phyloP scores from a whole-genome alignment of 2,329 filamentous ascomycete species.

The Pyrenophora graminea region DNA sequence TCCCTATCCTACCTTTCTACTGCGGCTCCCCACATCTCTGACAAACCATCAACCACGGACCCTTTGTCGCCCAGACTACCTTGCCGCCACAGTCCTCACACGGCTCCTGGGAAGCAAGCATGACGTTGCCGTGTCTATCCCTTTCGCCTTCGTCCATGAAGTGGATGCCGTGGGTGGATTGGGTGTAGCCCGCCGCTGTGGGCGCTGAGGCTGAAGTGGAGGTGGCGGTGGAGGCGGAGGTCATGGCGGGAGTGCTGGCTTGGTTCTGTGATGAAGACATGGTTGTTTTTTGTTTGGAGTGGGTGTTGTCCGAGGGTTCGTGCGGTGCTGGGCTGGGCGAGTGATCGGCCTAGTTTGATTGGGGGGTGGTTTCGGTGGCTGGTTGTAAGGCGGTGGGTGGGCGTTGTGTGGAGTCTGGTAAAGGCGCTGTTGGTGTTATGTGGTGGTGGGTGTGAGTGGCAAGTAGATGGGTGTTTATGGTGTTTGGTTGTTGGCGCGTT shows the following conservation, averaged over 20 bases:
- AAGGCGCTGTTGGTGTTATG: no score
- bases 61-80: constrained; percentile 5
- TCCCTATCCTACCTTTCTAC: background rate
- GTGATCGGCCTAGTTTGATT: no score
- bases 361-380: no score
- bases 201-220: background rate
- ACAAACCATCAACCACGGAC: constrained; percentile 5
- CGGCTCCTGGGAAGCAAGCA: background rate
- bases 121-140: constrained; percentile 1
- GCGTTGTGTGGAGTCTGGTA: no score
- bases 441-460: no score
- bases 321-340: no score
- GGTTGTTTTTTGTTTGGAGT: no score
- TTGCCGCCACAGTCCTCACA: constrained; percentile 7
- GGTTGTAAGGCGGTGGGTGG: no score
- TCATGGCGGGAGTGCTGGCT: background rate
- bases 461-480: no score
- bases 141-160: constrained; percentile 8
- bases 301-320: no score
- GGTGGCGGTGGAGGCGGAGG: background rate
- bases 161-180: background rate
- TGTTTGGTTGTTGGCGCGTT: no score
- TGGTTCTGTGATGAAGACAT: background rate
- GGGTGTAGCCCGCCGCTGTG: background rate
- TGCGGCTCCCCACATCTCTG: constrained; percentile 6